These are phyloP conservation scores for Straminergon stramineum DNA, from an alignment of 225 moss, liverwort and hornwort genomes.

Conservation along the genomic window DNA sequence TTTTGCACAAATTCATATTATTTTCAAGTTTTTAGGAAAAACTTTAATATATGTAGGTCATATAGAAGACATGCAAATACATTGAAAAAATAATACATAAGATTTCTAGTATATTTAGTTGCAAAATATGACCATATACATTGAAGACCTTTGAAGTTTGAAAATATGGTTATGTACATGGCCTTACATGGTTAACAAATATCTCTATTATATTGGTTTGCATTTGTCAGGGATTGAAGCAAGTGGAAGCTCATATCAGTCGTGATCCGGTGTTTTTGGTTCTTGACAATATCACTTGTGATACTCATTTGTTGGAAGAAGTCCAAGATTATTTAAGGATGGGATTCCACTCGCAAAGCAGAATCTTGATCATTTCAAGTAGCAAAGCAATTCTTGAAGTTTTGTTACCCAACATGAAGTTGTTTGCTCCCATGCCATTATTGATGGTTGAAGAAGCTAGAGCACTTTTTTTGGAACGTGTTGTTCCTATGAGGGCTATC, in stretches of 20 bases:
- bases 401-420: background rate
- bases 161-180: rapidly evolving
- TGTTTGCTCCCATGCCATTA: rapidly evolving
- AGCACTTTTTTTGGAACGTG: background rate
- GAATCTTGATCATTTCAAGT: background rate
- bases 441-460: background rate
- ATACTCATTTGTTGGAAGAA: background rate
- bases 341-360: background rate
- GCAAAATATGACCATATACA: no score
- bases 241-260: no score
- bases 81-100: no score
- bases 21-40: no score
- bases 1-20: no score
- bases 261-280: no score
- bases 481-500: background rate
- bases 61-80: no score
- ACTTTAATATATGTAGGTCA: rapidly evolving
- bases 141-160: no score
- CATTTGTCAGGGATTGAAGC: no score
- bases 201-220: no score
- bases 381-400: background rate
- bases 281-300: background rate
- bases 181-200: no score
- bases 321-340: background rate
- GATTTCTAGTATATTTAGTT: no score